Base-by-base conservation (phyloP, 179 eudicot genomes). In the Patellifolia procumbens region DNA sequence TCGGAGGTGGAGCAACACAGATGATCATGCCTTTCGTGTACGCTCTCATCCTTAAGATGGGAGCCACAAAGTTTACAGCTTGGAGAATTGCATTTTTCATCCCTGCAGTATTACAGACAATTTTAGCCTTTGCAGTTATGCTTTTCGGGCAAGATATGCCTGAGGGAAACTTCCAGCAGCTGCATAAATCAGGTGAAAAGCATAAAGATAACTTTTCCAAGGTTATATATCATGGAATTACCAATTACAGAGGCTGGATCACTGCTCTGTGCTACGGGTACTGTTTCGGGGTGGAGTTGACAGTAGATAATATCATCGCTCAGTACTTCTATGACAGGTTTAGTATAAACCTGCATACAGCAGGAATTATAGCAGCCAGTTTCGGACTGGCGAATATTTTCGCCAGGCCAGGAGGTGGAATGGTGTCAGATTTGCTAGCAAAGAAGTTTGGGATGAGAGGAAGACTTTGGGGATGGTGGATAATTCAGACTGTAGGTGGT, bases 1-100 rank as follows among this genome's bases (percentile, higher is more conserved):
- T 92, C 2, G 97, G 98, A 4, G 98, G 98, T n/a, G 98, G 98
- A 3, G 97, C 91, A 0, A 89, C 92, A 3, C 97, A 92, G 76
- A 84, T 92, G 31, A 84, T 94, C 76, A 91, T 92, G 97, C 97
- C 98, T 0, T 56, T 92, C 0, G 97, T 92, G 6, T 94, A 86
- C 70, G 66, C 82, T 1, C 31, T 87, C 48, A 89, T 94, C 7
- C 63, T 28, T 0, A 49, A 67, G 8, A 74, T 73, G 0, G 97
- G 98, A 1, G 75, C 92, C 0, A 70, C 78, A 7, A 66, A 77
- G 0, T 92, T 82, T 73, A 87, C 91, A 0, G 97, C 98, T 0
- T 94, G 97, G 97, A 70, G 98, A 34, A 74, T 92, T 26, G 90
- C 97, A 0, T 94, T 94, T 76, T 91, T 87, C 78, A 81, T 92